phyloP scores from a whole-genome alignment of 2,329 filamentous ascomycete genomes.

The Alternaria angustiovoidea region DNA sequence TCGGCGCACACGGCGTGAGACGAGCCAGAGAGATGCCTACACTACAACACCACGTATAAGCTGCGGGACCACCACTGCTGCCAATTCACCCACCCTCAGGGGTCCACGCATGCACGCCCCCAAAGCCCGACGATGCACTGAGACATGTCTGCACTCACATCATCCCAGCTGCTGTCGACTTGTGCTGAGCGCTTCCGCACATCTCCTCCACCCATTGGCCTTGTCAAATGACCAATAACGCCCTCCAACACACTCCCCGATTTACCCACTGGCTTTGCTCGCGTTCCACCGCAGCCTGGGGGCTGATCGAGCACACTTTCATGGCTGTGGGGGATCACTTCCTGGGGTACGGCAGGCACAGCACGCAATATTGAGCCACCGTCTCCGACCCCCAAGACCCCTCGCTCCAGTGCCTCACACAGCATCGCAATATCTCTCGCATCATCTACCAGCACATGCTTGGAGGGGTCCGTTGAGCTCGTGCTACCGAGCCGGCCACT shows the following conservation, averaged over 20 bases:
- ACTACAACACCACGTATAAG: conserved; percentile 1
- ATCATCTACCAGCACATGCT: conserved; percentile 13
- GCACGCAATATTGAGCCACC: conserved; percentile 26
- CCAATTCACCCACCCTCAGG: conserved; percentile 3
- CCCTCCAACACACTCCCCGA: conserved; percentile 16
- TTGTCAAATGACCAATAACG: conserved; percentile 27
- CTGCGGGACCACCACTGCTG: conserved; percentile 1
- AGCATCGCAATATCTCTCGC: conserved; percentile 29
- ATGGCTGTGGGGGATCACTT: conserved; percentile 27
- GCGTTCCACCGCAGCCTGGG: conserved; percentile 31
- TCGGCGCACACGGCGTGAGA: conserved; percentile 16
- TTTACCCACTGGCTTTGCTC: conserved; percentile 25
- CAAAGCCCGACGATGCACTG: background rate
- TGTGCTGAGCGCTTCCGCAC: conserved; percentile 19
- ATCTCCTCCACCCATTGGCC: conserved; percentile 17
- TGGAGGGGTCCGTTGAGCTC: conserved; percentile 9
- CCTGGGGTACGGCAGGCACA: conserved; percentile 32
- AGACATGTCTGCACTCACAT: background rate
- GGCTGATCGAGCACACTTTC: conserved; percentile 18
- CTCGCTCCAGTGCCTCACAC: conserved; percentile 11
- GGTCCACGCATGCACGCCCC: background rate
- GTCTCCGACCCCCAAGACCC: conserved; percentile 5
- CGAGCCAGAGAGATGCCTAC: conserved; percentile 3
- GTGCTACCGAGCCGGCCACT: conserved; percentile 18
- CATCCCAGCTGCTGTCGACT: conserved; percentile 1